Evolutionary conservation across 2,329 filamentous ascomycete species (phyloP), one percentile per base, ranked within the genome.

Genomic region (Didymella lethalis): DNA sequence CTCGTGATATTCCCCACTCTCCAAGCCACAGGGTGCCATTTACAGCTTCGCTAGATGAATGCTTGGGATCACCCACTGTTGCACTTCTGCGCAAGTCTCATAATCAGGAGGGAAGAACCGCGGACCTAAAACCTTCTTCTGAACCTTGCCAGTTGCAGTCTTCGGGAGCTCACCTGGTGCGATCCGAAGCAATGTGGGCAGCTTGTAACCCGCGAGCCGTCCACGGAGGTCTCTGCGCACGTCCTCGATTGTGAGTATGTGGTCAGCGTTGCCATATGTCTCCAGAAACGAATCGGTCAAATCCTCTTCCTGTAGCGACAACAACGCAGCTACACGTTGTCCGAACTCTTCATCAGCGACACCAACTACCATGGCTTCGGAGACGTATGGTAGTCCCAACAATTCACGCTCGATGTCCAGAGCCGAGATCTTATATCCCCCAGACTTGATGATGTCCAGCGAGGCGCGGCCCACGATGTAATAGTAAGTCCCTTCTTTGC

Each of bases 401-500:
- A 85, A 78, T 61, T 85, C 82, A 18, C 83, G 76, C 67, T 85
- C 84, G 29, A 85, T 82, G 48, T 85, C 83, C 11, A 85, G 70
- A 0, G 83, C 83, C 0, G 81, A 83, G 34, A 85, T 81, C 70
- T 85, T 85, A 64, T 85, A 85, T 0, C 84, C 84, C 16, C 83
- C 83, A 0, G 80, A 82, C 62, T 86, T 85, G 68, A 86, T 84
- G 31, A 86, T 77, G 61, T 85, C 83, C 7, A 84, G 77, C 18
- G 80, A 82, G 10, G 81, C 82, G 11, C 83, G 78, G 8, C 83
- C 84, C 52, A 84, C 75, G 52, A 86, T 85, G 36, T 76, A 85
- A 65, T 84, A 85, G 59, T 72, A 83, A 68, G 61, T 80, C 59
- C 75, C 77, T 56, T 80, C 75, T 59, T 68, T 69, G 12, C 78